These are phyloP conservation scores for Cenchrus americanus DNA, from an alignment of 176 grass and related monocot species.

Conservation along the genomic window DNA sequence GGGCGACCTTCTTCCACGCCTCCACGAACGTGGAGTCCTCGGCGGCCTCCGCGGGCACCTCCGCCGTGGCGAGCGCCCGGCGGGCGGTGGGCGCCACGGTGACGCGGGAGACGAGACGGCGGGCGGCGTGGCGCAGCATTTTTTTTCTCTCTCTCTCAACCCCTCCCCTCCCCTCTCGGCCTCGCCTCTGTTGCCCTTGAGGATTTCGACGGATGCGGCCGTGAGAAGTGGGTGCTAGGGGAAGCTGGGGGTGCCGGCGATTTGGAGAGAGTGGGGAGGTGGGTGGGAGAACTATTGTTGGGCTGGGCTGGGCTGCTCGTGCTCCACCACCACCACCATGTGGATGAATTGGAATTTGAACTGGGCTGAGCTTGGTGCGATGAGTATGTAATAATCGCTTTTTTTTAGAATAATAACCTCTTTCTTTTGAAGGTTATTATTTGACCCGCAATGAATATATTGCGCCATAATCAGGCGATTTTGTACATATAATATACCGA, in stretches of 20 bases:
- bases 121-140: slow-evolving; percentile 64
- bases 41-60: slow-evolving; percentile 51
- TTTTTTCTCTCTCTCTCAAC: neutral
- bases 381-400: too few relatives aligned
- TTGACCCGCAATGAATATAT: too few relatives aligned
- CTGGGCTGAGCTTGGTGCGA: neutral
- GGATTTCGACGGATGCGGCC: slow-evolving; percentile 30
- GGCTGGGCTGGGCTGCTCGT: neutral
- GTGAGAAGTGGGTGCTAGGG: neutral
- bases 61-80: slow-evolving; percentile 50
- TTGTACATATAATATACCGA: too few relatives aligned
- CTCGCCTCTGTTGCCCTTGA: slow-evolving; percentile 6
- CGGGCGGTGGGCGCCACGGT: slow-evolving; percentile 35
- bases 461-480: too few relatives aligned
- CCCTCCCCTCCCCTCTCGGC: neutral
- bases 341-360: too few relatives aligned
- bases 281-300: neutral
- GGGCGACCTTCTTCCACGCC: slow-evolving; percentile 81
- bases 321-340: too few relatives aligned
- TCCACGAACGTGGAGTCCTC: slow-evolving; percentile 68
- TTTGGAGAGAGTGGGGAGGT: slow-evolving; percentile 6
- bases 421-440: too few relatives aligned
- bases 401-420: too few relatives aligned
- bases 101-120: slow-evolving; percentile 54
- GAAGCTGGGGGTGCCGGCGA: neutral